Percentiles rank a stretch among this genome's conserved stretches.
phyloP scores from a whole-genome alignment of 305 asterid species.

The Fraxinus paxiana region DNA sequence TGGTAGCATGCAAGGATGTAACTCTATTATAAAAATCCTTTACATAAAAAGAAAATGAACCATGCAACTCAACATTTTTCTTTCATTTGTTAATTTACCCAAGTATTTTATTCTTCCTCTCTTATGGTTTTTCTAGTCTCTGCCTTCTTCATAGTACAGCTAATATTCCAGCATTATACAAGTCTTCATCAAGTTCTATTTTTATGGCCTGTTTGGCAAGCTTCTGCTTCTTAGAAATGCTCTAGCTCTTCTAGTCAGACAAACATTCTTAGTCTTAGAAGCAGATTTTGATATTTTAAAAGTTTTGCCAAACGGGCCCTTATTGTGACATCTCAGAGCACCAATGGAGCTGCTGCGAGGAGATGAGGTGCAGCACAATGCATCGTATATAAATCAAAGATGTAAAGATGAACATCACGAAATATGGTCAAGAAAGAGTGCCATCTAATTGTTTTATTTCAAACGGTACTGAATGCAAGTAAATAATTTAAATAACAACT shows the following conservation, averaged over 20 bases:
- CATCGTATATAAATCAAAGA: not conserved
- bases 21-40: not conserved
- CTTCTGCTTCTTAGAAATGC: no score
- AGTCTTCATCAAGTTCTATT: not conserved
- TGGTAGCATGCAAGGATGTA: not conserved
- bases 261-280: no score
- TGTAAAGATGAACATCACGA: not conserved
- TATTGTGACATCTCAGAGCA: not conserved
- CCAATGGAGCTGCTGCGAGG: not conserved
- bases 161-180: not conserved
- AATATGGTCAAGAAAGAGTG: not conserved
- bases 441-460: not conserved
- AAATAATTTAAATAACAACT: not conserved
- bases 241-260: not conserved
- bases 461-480: not conserved
- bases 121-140: not conserved
- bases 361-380: not conserved
- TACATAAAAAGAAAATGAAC: not conserved
- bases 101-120: not conserved
- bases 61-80: not conserved
- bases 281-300: not conserved
- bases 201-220: not conserved
- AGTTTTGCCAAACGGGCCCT: not conserved
- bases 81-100: not conserved
- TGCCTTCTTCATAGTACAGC: not conserved